Percentiles rank a stretch among this genome's conserved stretches.
Conservation (phyloP, 768 basidiomycete species). For the Amanita subjunquillea region DNA sequence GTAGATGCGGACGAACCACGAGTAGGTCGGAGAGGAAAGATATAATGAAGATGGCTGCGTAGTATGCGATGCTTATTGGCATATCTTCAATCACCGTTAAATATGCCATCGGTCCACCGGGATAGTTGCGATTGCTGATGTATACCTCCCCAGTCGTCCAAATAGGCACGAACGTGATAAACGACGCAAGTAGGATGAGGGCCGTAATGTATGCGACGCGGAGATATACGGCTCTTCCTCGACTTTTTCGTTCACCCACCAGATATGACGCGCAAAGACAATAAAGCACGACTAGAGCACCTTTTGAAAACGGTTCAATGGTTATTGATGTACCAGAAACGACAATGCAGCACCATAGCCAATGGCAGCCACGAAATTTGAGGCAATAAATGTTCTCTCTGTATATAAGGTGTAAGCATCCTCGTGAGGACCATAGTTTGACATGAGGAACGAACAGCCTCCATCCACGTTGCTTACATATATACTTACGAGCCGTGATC, state of each 20-base stretch:
- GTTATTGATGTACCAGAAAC: too few species aligned
- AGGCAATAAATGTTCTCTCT: background rate
- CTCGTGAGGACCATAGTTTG: background rate
- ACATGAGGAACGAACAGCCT: background rate
- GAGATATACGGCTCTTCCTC: background rate
- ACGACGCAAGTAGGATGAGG: slow-evolving; percentile 25
- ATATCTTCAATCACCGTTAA: slow-evolving; percentile 31
- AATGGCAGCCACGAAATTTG: background rate
- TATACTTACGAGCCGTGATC: too few species aligned
- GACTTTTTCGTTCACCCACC: background rate
- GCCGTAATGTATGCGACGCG: slow-evolving; percentile 27
- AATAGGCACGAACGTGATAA: slow-evolving; percentile 28
- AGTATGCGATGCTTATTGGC: slow-evolving; percentile 27
- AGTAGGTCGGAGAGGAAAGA: slow-evolving; percentile 30
- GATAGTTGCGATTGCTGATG: slow-evolving; percentile 30
- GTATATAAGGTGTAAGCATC: background rate
- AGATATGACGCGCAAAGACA: background rate
- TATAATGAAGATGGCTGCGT: slow-evolving; percentile 29
- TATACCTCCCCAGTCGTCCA: slow-evolving; percentile 31
- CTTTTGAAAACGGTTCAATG: background rate
- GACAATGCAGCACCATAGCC: background rate
- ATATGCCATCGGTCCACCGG: slow-evolving; percentile 33
- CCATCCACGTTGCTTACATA: too few species aligned
- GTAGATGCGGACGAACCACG: slow-evolving; percentile 16
- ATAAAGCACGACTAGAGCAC: slow-evolving; percentile 1